A percentile compares a stretch with the other conserved stretches of the same genome.
Evolutionary conservation across 352 stramenopile species (phyloP).

Genomic region (Phytophthora idaei): DNA sequence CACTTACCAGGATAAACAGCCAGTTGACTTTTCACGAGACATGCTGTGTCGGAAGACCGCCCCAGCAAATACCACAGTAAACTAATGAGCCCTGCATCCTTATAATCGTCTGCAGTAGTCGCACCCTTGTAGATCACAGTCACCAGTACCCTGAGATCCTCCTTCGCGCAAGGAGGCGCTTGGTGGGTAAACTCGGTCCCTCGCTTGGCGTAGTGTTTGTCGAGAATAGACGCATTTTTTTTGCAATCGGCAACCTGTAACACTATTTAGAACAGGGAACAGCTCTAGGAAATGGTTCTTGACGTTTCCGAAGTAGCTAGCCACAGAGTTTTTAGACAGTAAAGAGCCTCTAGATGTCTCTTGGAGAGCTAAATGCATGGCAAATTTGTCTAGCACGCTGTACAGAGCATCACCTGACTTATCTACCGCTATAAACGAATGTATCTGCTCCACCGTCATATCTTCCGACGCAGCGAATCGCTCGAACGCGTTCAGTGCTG

Average conservation of each 20-base stretch:
- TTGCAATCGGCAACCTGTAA: neutral
- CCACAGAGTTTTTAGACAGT: constrained; percentile 11
- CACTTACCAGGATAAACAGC: neutral
- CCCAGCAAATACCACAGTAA: neutral
- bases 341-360: constrained; percentile 9
- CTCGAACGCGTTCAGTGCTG: constrained; percentile 9
- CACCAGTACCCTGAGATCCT: neutral
- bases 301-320: constrained; percentile 18
- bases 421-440: neutral
- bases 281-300: constrained; percentile 22
- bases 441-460: neutral
- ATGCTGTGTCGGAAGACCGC: neutral
- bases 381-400: constrained; percentile 10
- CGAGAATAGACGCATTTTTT: constrained; percentile 17
- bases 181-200: constrained; percentile 5
- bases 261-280: neutral
- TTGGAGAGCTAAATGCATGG: constrained; percentile 3
- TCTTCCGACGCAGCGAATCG: neutral
- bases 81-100: neutral
- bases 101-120: neutral
- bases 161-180: constrained; percentile 14
- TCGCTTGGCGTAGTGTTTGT: neutral
- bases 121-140: neutral
- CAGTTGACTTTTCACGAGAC: neutral
- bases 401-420: neutral